These are phyloP conservation scores for Saccharomyces hybrid DNA, from an alignment of 1,139 yeast species.

Conservation along the genomic window DNA sequence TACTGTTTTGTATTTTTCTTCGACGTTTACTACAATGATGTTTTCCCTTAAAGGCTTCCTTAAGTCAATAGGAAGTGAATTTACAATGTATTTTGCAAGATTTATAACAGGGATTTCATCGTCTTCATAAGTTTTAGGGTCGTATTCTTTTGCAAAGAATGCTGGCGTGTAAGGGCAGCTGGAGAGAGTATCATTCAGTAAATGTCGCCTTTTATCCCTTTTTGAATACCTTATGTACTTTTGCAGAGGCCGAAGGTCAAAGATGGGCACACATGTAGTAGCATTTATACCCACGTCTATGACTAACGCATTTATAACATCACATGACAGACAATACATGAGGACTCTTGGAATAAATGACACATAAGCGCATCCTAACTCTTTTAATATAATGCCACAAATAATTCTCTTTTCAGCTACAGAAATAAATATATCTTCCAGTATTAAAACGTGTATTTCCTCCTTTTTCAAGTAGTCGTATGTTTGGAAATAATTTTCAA, in stretches of 20 bases:
- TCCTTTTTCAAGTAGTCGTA: neutral
- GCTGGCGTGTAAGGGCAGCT: neutral
- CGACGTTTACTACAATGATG: conserved; percentile 1
- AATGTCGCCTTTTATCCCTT: neutral
- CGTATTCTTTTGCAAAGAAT: neutral
- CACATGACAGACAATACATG: conserved; percentile 2
- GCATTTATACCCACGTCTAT: neutral
- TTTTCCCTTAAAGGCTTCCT: neutral
- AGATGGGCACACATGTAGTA: conserved; percentile 1
- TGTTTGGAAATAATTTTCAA: neutral
- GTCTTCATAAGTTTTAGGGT: neutral
- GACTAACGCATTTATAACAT: conserved; percentile 1
- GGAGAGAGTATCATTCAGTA: neutral
- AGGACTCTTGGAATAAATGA: conserved; percentile 3
- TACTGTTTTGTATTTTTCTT: neutral
- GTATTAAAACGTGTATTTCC: neutral
- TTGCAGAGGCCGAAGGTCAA: conserved; percentile 2
- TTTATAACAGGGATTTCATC: conserved; percentile 1
- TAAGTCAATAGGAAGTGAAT: conserved; percentile 1
- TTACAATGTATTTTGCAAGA: neutral
- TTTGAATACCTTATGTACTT: conserved; percentile 1
- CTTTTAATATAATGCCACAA: conserved; percentile 1
- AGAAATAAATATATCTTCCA: conserved; percentile 3
- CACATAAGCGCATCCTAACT: neutral
- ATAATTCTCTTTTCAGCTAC: neutral